A percentile compares a stretch with the other conserved stretches of the same genome.
These are phyloP conservation scores for Oemleria cerasiformis DNA, from an alignment of 306 rosid genomes.

Conservation along the genomic window DNA sequence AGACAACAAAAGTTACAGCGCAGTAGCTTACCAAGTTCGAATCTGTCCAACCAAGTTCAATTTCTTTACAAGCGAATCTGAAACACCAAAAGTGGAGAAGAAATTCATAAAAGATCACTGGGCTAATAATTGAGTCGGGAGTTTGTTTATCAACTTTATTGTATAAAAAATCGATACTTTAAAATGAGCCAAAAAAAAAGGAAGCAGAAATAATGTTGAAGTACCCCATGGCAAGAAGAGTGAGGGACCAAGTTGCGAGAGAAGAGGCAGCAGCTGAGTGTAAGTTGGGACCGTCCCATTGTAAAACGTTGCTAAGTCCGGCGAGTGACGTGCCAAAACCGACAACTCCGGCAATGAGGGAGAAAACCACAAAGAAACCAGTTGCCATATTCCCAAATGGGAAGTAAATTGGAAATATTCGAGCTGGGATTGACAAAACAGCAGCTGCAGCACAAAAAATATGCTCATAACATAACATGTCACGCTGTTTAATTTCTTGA, in stretches of 20 bases:
- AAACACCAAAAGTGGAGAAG: neutral
- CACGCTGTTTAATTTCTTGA: no score
- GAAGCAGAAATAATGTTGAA: neutral
- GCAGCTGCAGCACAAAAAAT: conserved; percentile 51
- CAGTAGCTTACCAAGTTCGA: conserved; percentile 59
- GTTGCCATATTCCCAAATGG: conserved; percentile 90
- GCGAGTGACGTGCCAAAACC: conserved; percentile 69
- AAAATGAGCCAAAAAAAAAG: no score
- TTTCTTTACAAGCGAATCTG: conserved; percentile 93
- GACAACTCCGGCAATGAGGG: conserved; percentile 86
- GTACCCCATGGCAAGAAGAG: conserved; percentile 90
- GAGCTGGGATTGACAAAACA: conserved; percentile 50
- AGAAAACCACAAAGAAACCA: conserved; percentile 61
- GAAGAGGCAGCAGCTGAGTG: conserved; percentile 75
- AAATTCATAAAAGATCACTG: neutral
- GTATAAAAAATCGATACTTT: no score
- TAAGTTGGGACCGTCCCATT: conserved; percentile 47
- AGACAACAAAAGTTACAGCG: neutral
- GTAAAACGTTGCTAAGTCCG: conserved; percentile 53
- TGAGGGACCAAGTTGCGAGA: conserved; percentile 57
- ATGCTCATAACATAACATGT: no score
- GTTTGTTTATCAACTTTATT: no score
- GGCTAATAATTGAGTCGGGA: no score
- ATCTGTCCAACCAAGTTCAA: conserved; percentile 74
- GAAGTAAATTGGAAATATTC: conserved; percentile 73